phyloP scores from a whole-genome alignment of 768 basidiomycete genomes.

The Neoboletus magnificus region DNA sequence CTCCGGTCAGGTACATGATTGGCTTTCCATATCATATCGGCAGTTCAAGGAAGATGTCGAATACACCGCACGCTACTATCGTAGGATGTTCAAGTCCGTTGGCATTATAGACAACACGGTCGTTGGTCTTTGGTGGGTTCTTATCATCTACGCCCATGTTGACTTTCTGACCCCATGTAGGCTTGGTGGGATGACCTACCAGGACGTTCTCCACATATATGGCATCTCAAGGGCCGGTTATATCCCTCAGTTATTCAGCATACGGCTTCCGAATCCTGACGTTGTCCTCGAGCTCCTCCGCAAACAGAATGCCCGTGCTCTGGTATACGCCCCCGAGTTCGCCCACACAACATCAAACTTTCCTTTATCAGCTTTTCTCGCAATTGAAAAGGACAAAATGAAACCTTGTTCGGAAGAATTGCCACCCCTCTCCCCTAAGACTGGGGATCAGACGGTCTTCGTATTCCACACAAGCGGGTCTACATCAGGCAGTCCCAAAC shows the following conservation, averaged over 20 bases:
- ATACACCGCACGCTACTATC: slow-evolving; percentile 62
- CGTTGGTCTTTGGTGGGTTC: slow-evolving; percentile 68
- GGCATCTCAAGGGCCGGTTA: slow-evolving; percentile 74
- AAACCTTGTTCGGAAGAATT: slow-evolving; percentile 36
- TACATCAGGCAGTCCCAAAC: slow-evolving; percentile 80
- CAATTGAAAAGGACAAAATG: slow-evolving; percentile 40
- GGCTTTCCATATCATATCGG: slow-evolving; percentile 60
- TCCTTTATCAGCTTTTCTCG: slow-evolving; percentile 48
- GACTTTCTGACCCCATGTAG: slow-evolving; percentile 35
- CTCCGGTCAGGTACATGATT: slow-evolving; percentile 44
- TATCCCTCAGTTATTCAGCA: slow-evolving; percentile 73
- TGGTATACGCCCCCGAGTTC: slow-evolving; percentile 64
- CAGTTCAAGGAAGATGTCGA: slow-evolving; percentile 68
- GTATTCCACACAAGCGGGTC: slow-evolving; percentile 82
- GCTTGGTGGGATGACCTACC: slow-evolving; percentile 70
- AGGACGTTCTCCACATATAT: slow-evolving; percentile 71
- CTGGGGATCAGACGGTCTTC: slow-evolving; percentile 49
- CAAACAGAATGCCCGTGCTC: slow-evolving; percentile 58
- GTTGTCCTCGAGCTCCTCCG: slow-evolving; percentile 68
- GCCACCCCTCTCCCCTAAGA: slow-evolving; percentile 39
- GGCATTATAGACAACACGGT: slow-evolving; percentile 55
- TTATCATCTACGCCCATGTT: background rate
- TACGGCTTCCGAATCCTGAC: slow-evolving; percentile 69
- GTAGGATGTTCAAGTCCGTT: slow-evolving; percentile 41
- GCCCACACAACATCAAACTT: slow-evolving; percentile 39